Evolutionary conservation across 2,329 filamentous ascomycete genomes (phyloP).

Genomic region (Ophiostoma australiae): DNA sequence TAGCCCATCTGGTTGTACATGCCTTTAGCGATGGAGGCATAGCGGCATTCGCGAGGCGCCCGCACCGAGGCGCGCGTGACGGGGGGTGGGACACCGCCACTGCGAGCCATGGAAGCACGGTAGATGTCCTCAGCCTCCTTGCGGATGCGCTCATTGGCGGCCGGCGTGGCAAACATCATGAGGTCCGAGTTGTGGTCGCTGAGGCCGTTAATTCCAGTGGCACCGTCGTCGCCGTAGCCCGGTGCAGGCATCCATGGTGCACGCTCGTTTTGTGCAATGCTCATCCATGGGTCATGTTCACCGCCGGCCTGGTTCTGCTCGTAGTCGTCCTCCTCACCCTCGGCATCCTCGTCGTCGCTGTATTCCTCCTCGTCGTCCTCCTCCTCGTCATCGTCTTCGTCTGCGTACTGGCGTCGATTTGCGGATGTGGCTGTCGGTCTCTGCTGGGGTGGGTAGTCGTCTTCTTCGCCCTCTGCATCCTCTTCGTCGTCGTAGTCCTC

Average conservation of each 20-base stretch:
- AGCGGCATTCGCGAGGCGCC: conserved; percentile 53
- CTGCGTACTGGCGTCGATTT: conserved; percentile 8
- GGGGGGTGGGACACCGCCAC: conserved; percentile 31
- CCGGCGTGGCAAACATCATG: conserved; percentile 52
- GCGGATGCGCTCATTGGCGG: conserved; percentile 46
- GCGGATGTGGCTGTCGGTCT: neutral
- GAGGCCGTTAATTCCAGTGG: conserved; percentile 34
- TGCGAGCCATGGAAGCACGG: conserved; percentile 47
- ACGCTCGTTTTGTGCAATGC: conserved; percentile 23
- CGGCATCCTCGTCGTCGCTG: conserved; percentile 38
- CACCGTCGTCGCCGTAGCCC: conserved; percentile 10
- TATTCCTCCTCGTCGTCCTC: conserved; percentile 38
- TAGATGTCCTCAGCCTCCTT: conserved; percentile 54
- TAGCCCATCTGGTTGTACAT: conserved; percentile 56
- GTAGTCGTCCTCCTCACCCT: conserved; percentile 38
- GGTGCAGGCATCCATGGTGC: conserved; percentile 25
- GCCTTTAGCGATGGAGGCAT: conserved; percentile 67
- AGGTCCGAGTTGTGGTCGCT: conserved; percentile 38
- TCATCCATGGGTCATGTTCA: conserved; percentile 26
- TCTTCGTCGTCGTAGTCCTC: conserved; percentile 39
- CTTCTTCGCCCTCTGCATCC: conserved; percentile 36
- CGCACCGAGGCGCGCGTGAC: conserved; percentile 21
- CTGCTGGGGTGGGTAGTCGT: conserved; percentile 20
- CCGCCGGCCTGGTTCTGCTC: conserved; percentile 27
- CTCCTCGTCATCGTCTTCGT: conserved; percentile 30